Percentiles rank a stretch among this genome's conserved stretches.
Evolutionary conservation across 2,329 filamentous ascomycete genomes (phyloP).

Genomic region (Talaromyces albobiverticillius): DNA sequence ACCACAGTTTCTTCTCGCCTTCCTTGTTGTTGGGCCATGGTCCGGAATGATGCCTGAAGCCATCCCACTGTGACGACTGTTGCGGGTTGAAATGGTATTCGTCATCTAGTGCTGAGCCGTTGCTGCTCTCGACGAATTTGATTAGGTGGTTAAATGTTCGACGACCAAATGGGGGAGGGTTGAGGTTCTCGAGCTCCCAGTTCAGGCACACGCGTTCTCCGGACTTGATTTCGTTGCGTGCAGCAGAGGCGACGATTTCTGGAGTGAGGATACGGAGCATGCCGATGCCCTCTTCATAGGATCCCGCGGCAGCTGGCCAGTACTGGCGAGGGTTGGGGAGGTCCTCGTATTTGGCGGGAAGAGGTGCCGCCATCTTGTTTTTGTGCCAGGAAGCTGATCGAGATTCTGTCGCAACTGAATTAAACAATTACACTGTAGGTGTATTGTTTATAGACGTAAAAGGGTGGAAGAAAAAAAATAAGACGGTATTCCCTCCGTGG

Average conservation of each 20-base stretch:
- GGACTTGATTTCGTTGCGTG: constrained; percentile 51
- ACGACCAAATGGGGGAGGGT: constrained; percentile 50
- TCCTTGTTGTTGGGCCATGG: constrained; percentile 36
- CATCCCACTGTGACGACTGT: constrained; percentile 55
- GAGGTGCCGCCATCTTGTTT: constrained; percentile 2
- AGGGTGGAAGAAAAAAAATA: no score
- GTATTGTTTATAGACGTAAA: no score
- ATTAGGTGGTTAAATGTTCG: constrained; percentile 53
- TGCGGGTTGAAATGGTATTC: constrained; percentile 54
- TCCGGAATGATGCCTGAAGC: constrained; percentile 50
- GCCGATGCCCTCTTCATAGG: constrained; percentile 54
- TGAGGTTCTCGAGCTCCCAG: constrained; percentile 57
- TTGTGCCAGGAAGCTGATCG: no score
- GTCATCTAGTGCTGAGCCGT: constrained; percentile 43
- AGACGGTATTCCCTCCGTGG: no score
- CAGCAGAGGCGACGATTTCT: constrained; percentile 50
- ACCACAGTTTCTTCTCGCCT: constrained; percentile 22
- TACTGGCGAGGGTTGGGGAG: constrained; percentile 51
- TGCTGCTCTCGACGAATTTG: constrained; percentile 45
- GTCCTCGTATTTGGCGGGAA: constrained; percentile 35
- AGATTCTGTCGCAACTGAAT: no score
- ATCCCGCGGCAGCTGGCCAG: constrained; percentile 47
- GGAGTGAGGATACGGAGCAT: constrained; percentile 53
- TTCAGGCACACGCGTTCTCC: constrained; percentile 55
- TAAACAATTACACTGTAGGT: no score